These are phyloP conservation scores for Breynia disticha DNA, from an alignment of 441 rosid species.

Conservation along the genomic window DNA sequence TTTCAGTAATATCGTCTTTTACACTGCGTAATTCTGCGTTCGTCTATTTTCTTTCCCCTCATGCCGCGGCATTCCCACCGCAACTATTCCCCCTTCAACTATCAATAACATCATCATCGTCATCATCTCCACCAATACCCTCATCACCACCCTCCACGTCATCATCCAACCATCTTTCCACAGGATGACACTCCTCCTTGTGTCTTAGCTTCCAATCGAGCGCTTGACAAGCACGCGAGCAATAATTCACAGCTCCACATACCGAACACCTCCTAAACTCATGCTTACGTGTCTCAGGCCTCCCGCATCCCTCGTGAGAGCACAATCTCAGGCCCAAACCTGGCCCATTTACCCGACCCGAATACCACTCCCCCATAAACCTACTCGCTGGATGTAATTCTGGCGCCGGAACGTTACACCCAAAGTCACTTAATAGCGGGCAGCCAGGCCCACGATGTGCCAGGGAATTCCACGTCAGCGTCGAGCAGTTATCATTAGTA, in stretches of 20 bases:
- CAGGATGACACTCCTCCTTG: conserved; percentile 63
- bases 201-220: conserved; percentile 90
- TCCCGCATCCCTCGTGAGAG: conserved; percentile 76
- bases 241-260: conserved; percentile 82
- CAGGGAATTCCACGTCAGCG: conserved; percentile 51
- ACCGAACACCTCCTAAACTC: conserved; percentile 90
- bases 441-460: conserved; percentile 34
- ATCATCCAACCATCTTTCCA: conserved; percentile 51
- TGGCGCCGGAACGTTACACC: conserved; percentile 87
- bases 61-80: too few relatives aligned
- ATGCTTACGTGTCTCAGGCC: conserved; percentile 84
- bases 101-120: conserved; percentile 28
- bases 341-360: conserved; percentile 24
- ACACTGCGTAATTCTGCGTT: too few relatives aligned
- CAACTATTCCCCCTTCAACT: too few relatives aligned
- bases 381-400: conserved; percentile 67
- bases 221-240: conserved; percentile 95
- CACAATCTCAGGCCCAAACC: conserved; percentile 61
- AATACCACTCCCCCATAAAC: conserved; percentile 69
- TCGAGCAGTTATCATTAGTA: conserved; percentile 41
- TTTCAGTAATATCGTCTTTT: too few relatives aligned
- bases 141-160: conserved; percentile 38
- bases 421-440: conserved; percentile 73
- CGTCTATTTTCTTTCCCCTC: too few relatives aligned
- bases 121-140: conserved; percentile 21